A percentile compares a stretch with the other conserved stretches of the same genome.
These are phyloP conservation scores for Candida peoriensis DNA, from an alignment of 805 yeast species.

Conservation along the genomic window DNA sequence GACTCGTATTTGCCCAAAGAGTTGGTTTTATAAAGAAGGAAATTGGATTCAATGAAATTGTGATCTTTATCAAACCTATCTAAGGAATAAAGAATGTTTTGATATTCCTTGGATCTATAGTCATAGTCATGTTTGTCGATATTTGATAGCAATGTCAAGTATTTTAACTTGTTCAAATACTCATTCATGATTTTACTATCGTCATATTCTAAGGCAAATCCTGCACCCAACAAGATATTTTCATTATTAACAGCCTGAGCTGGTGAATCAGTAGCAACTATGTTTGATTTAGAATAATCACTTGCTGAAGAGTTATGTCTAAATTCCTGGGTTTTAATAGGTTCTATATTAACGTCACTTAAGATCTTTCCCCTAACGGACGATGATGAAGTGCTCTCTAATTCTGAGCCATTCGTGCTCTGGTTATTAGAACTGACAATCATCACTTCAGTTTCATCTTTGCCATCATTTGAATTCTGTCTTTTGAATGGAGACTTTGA, in stretches of 20 bases:
- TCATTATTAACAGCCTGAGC: constrained; percentile 8
- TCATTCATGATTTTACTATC: constrained; percentile 13
- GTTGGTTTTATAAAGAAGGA: constrained; percentile 1
- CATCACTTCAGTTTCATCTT: neutral
- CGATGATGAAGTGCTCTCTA: neutral
- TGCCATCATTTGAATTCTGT: neutral
- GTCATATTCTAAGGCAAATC: constrained; percentile 25
- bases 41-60: constrained; percentile 5
- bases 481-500: constrained; percentile 23
- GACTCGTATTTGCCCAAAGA: constrained; percentile 9
- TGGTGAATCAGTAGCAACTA: neutral
- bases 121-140: constrained; percentile 21
- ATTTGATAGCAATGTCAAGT: constrained; percentile 6
- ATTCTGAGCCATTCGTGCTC: neutral
- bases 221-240: constrained; percentile 4
- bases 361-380: constrained; percentile 3
- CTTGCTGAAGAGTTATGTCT: neutral
- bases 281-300: neutral
- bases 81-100: constrained; percentile 7
- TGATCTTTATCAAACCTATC: constrained; percentile 9
- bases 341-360: constrained; percentile 21
- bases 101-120: constrained; percentile 11
- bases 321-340: constrained; percentile 10
- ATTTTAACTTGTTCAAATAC: constrained; percentile 6
- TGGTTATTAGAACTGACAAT: too few relatives aligned